Base-by-base conservation (phyloP, 2,329 filamentous ascomycete species). In the Seiridium cupressi region DNA sequence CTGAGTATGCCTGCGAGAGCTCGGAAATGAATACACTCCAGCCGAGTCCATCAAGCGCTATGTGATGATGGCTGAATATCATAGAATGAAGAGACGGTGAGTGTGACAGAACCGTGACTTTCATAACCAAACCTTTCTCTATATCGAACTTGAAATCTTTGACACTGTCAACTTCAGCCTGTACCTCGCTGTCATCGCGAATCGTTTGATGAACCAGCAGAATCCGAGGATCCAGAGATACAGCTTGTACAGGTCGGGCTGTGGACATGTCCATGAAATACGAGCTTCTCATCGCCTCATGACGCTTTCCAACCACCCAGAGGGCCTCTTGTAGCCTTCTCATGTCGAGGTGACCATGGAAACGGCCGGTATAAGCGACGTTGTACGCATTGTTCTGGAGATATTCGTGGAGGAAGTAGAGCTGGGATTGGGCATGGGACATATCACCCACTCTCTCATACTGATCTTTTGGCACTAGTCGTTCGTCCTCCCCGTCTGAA, bases 31-130 rank as follows among this genome's bases (percentile, higher is more conserved):
- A 69, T 2, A 83, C 63, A 8, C 77, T 63, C 3, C 74, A 74
- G 49, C 79, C 79, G 44, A 76, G 61, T 1, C 77, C 80, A 62
- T 85, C 83, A 72, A 84, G 75, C 40, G 73, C 68, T 44, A 85
- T 83, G 63, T 84, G 81, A 60, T 84, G 81, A 51, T 72, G 74
- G 1, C 70, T 69, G 4, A 84, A 51, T 0, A 85, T 44, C 3
- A 84, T 60, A 63, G 70, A 76, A 60, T 81, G 76, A 34, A 42
- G 40, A 32, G 9, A 9, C 8, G 40, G 42, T 11, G 26, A 26
- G 55, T 49, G 34, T 51, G 68, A 59, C 1, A 70, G 63, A 9
- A 76, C 60, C 3, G 74, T 60, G 10, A 54, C 31, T 2, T 69
- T 53, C 9, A 73, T 34, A 7, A 60, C 48, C 3, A 73, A 63